These are phyloP conservation scores for Nakazawaea siamensis DNA, from an alignment of 805 yeast species.

Conservation along the genomic window DNA sequence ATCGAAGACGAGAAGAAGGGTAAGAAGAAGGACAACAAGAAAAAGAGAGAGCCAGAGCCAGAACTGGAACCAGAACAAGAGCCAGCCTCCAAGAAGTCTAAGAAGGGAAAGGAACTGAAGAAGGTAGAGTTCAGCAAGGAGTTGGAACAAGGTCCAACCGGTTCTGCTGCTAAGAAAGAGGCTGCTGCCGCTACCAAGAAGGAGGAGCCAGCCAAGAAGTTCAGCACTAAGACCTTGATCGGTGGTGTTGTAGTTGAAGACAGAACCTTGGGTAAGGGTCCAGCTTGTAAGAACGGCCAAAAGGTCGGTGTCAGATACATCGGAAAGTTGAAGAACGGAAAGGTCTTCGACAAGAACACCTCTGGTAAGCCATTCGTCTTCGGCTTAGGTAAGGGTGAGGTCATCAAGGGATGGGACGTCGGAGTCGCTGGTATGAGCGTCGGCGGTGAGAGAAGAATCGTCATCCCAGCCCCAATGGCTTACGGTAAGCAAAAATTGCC, in stretches of 20 bases:
- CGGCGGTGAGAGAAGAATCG: constrained; percentile 97
- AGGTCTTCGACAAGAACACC: constrained; percentile 94
- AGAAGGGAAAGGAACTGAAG: constrained; percentile 39
- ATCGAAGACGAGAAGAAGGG: constrained; percentile 47
- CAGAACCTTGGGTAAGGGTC: constrained; percentile 82
- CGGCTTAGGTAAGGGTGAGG: constrained; percentile 93
- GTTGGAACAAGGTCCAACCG: constrained; percentile 90
- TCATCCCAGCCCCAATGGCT: constrained; percentile 93
- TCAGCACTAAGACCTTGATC: constrained; percentile 69
- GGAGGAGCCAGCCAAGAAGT: constrained; percentile 33
- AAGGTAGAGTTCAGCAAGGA: constrained; percentile 86
- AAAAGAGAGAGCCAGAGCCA: constrained; percentile 10
- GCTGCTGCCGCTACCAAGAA: constrained; percentile 20
- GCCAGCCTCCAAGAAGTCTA: constrained; percentile 22
- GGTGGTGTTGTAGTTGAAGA: constrained; percentile 96
- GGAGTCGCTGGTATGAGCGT: constrained; percentile 99
- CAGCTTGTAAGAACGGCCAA: constrained; percentile 79
- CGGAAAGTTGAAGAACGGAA: constrained; percentile 95
- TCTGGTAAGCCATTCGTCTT: constrained; percentile 93
- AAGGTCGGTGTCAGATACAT: constrained; percentile 95
- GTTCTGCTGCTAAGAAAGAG: constrained; percentile 20
- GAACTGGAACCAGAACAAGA: constrained; percentile 11
- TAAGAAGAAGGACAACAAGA: constrained; percentile 21
- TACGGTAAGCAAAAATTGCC: constrained; percentile 93
- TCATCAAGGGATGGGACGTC: constrained; percentile 96